Evolutionary conservation across 371 early-diverging fungal species (phyloP).

Genomic region (Mortierella sp.): DNA sequence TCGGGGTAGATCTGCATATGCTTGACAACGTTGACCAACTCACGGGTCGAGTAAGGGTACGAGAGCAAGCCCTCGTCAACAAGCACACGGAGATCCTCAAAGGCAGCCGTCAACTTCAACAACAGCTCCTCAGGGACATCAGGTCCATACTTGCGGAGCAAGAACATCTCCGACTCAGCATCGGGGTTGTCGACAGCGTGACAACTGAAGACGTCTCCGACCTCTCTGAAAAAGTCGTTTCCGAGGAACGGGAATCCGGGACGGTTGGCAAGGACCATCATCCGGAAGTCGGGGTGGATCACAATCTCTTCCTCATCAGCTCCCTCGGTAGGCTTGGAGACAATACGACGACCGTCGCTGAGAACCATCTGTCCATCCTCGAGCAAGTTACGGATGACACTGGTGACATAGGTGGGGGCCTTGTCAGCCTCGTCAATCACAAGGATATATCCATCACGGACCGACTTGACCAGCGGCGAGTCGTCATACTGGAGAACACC

Average conservation of each 20-base stretch:
- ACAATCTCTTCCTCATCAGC: conserved; percentile 65
- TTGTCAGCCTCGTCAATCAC: conserved; percentile 93
- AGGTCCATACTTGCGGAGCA: conserved; percentile 83
- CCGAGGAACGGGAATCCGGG: conserved; percentile 82
- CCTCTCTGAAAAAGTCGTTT: conserved; percentile 88
- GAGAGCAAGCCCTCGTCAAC: conserved; percentile 85
- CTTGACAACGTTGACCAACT: conserved; percentile 84
- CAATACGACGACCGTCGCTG: conserved; percentile 85
- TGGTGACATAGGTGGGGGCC: conserved; percentile 88
- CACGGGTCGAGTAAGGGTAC: conserved; percentile 92
- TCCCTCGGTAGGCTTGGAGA: conserved; percentile 58
- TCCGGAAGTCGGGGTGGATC: conserved; percentile 82
- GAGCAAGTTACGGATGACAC: conserved; percentile 82
- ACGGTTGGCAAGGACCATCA: conserved; percentile 91
- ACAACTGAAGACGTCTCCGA: conserved; percentile 84
- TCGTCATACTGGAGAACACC: conserved; percentile 85
- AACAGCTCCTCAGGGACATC: conserved; percentile 78
- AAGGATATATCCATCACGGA: conserved; percentile 72
- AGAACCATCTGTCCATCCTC: conserved; percentile 92
- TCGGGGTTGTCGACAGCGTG: conserved; percentile 90
- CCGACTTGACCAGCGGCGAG: conserved; percentile 73
- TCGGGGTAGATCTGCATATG: conserved; percentile 84
- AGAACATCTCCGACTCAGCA: conserved; percentile 78
- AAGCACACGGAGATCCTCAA: conserved; percentile 80
- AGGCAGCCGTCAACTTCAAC: conserved; percentile 76